Evolutionary conservation across 2,329 filamentous ascomycete species (phyloP).

Genomic region (Fusarium bulbicola): DNA sequence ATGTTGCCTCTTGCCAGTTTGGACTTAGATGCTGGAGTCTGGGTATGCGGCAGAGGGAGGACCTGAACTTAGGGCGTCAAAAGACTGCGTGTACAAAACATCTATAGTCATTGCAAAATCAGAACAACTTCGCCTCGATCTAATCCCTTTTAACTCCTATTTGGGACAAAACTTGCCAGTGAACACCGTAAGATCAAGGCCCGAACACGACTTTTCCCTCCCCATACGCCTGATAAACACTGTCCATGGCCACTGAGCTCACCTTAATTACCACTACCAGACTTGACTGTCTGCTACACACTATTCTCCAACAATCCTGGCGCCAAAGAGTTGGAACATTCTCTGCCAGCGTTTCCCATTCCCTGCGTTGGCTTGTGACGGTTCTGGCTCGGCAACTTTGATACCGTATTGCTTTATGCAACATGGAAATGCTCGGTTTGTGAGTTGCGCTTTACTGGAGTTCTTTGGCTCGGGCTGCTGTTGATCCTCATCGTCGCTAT

Average conservation of each 20-base stretch:
- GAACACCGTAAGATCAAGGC: neutral
- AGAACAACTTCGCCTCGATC: slow-evolving; percentile 6
- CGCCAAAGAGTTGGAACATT: slow-evolving; percentile 71
- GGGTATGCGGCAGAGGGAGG: slow-evolving; percentile 31
- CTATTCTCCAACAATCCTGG: slow-evolving; percentile 57
- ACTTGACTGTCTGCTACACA: neutral
- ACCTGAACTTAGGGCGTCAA: slow-evolving; percentile 28
- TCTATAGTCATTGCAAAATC: slow-evolving; percentile 8
- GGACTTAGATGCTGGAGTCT: slow-evolving; percentile 34
- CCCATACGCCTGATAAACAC: neutral
- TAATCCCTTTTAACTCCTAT: neutral
- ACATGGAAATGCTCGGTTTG: slow-evolving; percentile 72
- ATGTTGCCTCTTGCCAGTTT: slow-evolving; percentile 22
- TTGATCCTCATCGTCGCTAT: slow-evolving; percentile 49
- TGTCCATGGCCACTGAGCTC: neutral
- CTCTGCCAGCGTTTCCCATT: slow-evolving; percentile 65
- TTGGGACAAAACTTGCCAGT: neutral
- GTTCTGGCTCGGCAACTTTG: slow-evolving; percentile 52
- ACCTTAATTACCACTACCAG: neutral
- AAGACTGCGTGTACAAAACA: slow-evolving; percentile 27
- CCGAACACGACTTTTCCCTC: neutral
- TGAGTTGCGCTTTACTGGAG: slow-evolving; percentile 39
- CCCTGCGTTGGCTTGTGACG: slow-evolving; percentile 56
- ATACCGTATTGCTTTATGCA: slow-evolving; percentile 78
- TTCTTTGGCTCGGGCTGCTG: slow-evolving; percentile 1